Evolutionary conservation across 176 grass and related monocot species (phyloP).

Genomic region (Stipa capillata): DNA sequence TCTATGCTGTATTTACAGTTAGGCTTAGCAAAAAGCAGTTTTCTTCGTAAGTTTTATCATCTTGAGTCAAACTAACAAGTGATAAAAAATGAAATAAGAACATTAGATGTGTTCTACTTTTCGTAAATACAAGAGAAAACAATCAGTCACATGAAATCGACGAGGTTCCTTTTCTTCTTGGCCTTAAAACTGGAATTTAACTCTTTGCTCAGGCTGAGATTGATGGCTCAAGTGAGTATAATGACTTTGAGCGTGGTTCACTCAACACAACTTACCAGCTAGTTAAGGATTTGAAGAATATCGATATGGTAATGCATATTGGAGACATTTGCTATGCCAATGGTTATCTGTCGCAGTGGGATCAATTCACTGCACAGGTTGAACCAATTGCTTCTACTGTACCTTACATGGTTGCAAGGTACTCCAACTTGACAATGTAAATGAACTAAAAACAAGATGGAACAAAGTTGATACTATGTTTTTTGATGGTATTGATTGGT

Average conservation of each 20-base stretch:
- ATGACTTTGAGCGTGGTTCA: slow-evolving; percentile 71
- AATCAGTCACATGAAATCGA: not conserved
- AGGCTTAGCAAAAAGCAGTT: not conserved
- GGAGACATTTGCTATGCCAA: too few relatives aligned
- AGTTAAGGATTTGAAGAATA: slow-evolving; percentile 72
- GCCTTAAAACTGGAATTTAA: not conserved
- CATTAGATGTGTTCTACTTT: not conserved
- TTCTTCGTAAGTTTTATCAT: slow-evolving; percentile 3
- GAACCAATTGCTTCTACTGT: slow-evolving; percentile 78
- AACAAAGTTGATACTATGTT: not conserved
- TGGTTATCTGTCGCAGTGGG: slow-evolving; percentile 96
- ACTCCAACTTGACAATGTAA: not conserved
- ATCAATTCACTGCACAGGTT: slow-evolving; percentile 87
- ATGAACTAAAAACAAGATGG: not conserved
- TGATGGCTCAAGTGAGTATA: slow-evolving; percentile 84
- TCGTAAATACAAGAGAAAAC: not conserved
- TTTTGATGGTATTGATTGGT: slow-evolving; percentile 26
- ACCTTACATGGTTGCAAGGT: slow-evolving; percentile 88
- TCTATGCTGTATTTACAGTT: not conserved
- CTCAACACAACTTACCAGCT: slow-evolving; percentile 87
- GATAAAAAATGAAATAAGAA: not conserved
- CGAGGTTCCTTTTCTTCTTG: not conserved
- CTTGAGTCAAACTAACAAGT: not conserved
- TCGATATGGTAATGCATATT: slow-evolving; percentile 83
- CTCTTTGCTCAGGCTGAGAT: slow-evolving; percentile 52